These are phyloP conservation scores for Trichoderma sp. DNA, from an alignment of 2,329 filamentous ascomycete species.

Conservation along the genomic window DNA sequence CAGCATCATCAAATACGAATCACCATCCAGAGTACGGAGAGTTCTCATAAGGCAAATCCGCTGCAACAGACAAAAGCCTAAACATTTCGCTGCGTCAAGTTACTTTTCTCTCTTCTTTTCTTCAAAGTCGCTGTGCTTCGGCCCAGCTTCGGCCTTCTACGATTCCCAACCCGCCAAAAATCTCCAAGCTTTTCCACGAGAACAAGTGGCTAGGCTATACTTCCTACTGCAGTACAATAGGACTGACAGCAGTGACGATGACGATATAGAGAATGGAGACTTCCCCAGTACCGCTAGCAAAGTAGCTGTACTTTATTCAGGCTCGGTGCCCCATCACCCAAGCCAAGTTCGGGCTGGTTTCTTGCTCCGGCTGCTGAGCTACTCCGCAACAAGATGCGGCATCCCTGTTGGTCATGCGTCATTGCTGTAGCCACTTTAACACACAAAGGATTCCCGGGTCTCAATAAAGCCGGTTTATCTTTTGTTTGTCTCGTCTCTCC, in stretches of 20 bases:
- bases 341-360: neutral
- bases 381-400: conserved; percentile 14
- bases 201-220: neutral
- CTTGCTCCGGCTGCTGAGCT: neutral
- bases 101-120: neutral
- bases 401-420: conserved; percentile 17
- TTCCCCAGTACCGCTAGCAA: neutral
- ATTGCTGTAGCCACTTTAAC: conserved; percentile 22
- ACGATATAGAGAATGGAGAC: neutral
- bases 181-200: neutral
- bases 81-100: neutral
- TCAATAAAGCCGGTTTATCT: conserved; percentile 9
- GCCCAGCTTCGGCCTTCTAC: neutral
- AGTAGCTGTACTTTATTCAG: neutral
- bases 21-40: neutral
- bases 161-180: neutral
- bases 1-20: neutral
- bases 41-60: neutral
- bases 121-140: neutral
- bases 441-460: neutral
- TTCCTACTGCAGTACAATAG: neutral
- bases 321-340: neutral
- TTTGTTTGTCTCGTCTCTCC: neutral
- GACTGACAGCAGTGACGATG: neutral
- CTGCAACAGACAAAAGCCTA: neutral